Evolutionary conservation across 768 basidiomycete genomes (phyloP), one percentile per base, ranked within the genome.

Genomic region (Hericium coralloides): DNA sequence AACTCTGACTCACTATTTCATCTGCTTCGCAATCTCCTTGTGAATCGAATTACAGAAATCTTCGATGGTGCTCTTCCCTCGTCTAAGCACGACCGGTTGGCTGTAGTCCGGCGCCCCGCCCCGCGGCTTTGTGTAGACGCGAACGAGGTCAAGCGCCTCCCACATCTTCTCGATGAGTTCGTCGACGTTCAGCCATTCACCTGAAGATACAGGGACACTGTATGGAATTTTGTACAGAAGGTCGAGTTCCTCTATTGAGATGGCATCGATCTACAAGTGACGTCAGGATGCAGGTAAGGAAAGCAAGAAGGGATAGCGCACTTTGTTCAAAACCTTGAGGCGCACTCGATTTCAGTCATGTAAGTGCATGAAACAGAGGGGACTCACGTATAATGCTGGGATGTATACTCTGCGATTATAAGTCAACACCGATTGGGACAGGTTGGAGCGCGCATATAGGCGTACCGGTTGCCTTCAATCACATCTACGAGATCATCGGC

Each of bases 401-500:
- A 98, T 91, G 69, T 97, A 97, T 15, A 97, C 90, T 66, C 91
- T 92, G 61, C 31, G 45, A 52, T 20, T 51, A 20, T 25, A 47
- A 38, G 37, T 14, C 18, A 22, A n/a, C 41, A 12, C 17, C 45
- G 49, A 18, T 31, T 8, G 8, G 6, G 8, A 4, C 10, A 54
- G 54, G 20, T 38, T 43, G 47, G 12, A 47, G 17, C 14, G 31
- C 38, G 18, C 18, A 10, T 31, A 55, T n/a, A n/a, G 31, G 59
- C 79, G 57, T 61, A 85, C 84, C 94, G 76, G 69, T 97, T 98
- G 53, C 93, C 97, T 74, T 99, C 97, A 55, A 98, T 85, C 38
- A 98, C 92, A 66, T 99, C 97, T 49, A 99, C 95, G 10, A 99
- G 72, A 68, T 99, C 97, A 68, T 99, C 97, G 1, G 94, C 83